Evolutionary conservation across 2,329 filamentous ascomycete genomes (phyloP), one percentile per base, ranked within the genome.

Genomic region (Coniochaeta sp.): DNA sequence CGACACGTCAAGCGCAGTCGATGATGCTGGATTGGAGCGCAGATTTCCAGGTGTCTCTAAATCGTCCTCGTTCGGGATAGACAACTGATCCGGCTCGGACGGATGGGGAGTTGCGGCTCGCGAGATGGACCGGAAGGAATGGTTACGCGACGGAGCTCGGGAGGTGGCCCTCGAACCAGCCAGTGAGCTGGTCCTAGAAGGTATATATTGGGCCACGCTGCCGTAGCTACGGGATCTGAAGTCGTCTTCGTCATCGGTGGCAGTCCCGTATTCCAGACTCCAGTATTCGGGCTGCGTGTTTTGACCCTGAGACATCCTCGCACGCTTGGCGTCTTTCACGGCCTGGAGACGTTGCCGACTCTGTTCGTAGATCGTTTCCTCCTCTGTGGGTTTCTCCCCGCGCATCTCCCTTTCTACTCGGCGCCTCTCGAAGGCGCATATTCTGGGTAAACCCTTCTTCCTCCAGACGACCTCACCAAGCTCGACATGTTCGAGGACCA

Each of bases 401-500:
- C 77, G 79, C 71, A 85, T 83, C 69, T 91, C 89, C 58, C 85
- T 85, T 70, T 96, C 89, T 66, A 95, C 84, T 60, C 93, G 85
- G 61, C 86, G 82, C 67, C 91, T 90, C 72, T 99, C 95, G 68
- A 92, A 88, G 34, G 87, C 80, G 67, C 90, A 90, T 64, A 98
- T 89, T 68, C 92, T 89, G 60, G 88, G 89, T 7, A 92, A 80
- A 6, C 91, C 93, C 75, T 93, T 91, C 72, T 89, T 93, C 59
- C 95, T 86, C 95, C 95, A 99, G 56, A 91, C 84, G 61, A 99
- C 91, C 75, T 99, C 95, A 58, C 95, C 93, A 44, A 93, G 83
- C 71, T 97, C 91, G 60, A 97, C 93, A 73, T 93, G 93, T 73
- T 99, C 95, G 50, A 99, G 82, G 22, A 98, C 91, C 77, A 99